phyloP scores from a whole-genome alignment of 345 rosid genomes.

The Euphorbia tirucalli region DNA sequence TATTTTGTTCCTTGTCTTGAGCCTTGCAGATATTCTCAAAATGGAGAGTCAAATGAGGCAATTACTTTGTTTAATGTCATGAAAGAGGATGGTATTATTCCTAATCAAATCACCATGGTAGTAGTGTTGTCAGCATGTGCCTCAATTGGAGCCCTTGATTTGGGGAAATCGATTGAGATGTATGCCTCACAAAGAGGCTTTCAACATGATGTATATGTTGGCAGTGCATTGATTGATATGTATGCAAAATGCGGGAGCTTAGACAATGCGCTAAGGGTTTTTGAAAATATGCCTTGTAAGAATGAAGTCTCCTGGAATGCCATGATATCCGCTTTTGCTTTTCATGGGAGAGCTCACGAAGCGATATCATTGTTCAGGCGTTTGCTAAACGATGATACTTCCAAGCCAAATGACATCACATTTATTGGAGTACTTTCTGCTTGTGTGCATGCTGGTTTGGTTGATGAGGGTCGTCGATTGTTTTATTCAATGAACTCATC shows the following conservation, averaged over 20 bases:
- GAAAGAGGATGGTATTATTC: constrained; percentile 44
- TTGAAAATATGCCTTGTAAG: constrained; percentile 60
- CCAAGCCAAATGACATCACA: constrained; percentile 64
- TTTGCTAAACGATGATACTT: constrained; percentile 43
- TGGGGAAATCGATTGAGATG: constrained; percentile 61
- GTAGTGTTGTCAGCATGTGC: constrained; percentile 75
- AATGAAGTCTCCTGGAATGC: constrained; percentile 91
- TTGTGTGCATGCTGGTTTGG: constrained; percentile 86
- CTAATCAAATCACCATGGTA: constrained; percentile 53
- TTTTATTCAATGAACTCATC: constrained; percentile 58
- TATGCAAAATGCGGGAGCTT: constrained; percentile 81
- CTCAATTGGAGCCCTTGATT: constrained; percentile 68
- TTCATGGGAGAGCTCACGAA: constrained; percentile 65
- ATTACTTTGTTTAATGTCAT: constrained; percentile 51
- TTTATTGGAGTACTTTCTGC: constrained; percentile 81
- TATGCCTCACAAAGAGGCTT: constrained; percentile 47
- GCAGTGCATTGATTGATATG: constrained; percentile 83
- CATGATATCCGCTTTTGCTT: constrained; percentile 80
- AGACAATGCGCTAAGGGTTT: constrained; percentile 63
- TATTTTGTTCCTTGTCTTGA: background rate
- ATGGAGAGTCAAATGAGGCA: constrained; percentile 73
- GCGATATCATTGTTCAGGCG: constrained; percentile 57
- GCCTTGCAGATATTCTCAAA: constrained; percentile 66
- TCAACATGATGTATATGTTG: constrained; percentile 53
- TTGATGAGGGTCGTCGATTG: constrained; percentile 53